Conservation (phyloP, 208 protist genomes). For the Naegleria fowleri region DNA sequence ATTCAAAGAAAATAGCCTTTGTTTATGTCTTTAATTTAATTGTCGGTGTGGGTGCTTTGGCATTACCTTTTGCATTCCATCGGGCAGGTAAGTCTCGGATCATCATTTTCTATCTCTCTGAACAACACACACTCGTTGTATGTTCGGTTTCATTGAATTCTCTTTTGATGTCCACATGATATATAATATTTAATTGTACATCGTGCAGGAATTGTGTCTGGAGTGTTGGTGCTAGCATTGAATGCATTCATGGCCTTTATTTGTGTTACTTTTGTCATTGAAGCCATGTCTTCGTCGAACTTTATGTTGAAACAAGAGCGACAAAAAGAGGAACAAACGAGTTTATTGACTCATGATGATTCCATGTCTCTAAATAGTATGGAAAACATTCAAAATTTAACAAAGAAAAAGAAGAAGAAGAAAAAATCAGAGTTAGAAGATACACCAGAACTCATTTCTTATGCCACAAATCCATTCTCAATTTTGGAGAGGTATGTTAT, state of each 20-base stretch:
- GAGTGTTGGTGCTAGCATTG: neutral
- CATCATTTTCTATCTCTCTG: no score
- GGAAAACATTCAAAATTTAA: neutral
- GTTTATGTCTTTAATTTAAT: constrained; percentile 54
- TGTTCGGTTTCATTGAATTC: constrained; percentile 25
- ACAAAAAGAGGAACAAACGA: constrained; percentile 13
- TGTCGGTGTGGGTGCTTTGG: constrained; percentile 42
- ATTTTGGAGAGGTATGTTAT: neutral
- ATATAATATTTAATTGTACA: no score
- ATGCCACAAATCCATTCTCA: neutral
- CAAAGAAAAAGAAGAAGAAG: neutral
- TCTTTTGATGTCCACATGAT: no score
- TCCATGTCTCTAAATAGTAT: neutral
- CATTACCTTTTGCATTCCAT: constrained; percentile 40
- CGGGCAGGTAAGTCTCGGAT: constrained; percentile 35
- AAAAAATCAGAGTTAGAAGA: neutral
- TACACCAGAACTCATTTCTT: neutral
- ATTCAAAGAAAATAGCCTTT: constrained; percentile 41
- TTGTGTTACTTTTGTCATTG: constrained; percentile 45
- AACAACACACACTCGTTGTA: no score
- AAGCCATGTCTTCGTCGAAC: constrained; percentile 39
- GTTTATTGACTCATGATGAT: neutral
- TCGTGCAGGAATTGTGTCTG: neutral
- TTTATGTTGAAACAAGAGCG: constrained; percentile 36
- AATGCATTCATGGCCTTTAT: constrained; percentile 35